Evolutionary conservation across 495 filamentous ascomycete genomes (phyloP).

Genomic region (Neurospora pannonica): DNA sequence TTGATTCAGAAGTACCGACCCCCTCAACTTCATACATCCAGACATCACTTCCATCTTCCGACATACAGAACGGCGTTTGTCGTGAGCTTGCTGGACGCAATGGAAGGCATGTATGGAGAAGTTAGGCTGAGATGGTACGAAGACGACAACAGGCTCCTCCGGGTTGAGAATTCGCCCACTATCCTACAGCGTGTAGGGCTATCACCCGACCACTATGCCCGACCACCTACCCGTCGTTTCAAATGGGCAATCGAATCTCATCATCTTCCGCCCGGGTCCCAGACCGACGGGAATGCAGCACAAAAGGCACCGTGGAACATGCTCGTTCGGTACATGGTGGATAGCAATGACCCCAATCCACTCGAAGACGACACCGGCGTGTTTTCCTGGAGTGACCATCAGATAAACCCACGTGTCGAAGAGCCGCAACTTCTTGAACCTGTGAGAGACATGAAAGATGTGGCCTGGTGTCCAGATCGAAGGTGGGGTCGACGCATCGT

Average conservation of each 20-base stretch:
- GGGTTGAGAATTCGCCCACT: not conserved
- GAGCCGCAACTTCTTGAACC: too few relatives aligned
- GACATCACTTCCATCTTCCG: not conserved
- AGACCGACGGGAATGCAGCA: not conserved
- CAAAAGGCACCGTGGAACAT: not conserved
- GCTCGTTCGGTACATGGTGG: not conserved
- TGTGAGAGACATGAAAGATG: too few relatives aligned
- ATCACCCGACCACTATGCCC: not conserved
- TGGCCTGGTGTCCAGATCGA: too few relatives aligned
- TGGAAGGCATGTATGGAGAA: not conserved
- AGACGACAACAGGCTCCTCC: not conserved
- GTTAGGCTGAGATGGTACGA: not conserved
- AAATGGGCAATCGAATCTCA: not conserved
- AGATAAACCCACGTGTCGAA: too few relatives aligned
- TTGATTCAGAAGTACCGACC: not conserved
- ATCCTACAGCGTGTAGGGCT: not conserved
- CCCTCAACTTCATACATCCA: not conserved
- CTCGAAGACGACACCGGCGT: not conserved
- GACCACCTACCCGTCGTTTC: not conserved
- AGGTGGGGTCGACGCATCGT: too few relatives aligned
- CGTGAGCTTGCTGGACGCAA: not conserved
- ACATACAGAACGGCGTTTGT: not conserved
- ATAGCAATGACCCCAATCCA: not conserved
- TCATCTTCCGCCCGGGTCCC: not conserved
- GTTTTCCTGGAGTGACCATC: not conserved